Percentiles rank a stretch among this genome's conserved stretches.
Conservation (phyloP, 257 asterid species). For the Solanum chmielewskii region DNA sequence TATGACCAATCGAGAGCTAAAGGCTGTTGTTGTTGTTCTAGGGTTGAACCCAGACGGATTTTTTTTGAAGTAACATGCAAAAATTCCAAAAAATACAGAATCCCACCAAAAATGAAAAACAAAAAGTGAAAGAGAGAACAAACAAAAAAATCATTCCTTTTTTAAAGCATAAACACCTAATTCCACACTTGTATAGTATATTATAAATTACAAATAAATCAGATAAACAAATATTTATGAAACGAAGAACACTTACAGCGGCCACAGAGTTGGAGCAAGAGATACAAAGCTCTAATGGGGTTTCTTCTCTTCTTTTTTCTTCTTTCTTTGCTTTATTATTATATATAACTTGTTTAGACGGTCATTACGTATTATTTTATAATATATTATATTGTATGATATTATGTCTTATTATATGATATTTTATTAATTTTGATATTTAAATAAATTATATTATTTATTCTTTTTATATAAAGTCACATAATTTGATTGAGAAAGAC, state of each 20-base stretch:
- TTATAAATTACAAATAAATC: not conserved
- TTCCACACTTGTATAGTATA: not conserved
- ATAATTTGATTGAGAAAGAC: no score
- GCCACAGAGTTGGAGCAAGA: not conserved
- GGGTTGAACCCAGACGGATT: not conserved
- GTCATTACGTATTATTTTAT: no score
- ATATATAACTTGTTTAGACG: no score
- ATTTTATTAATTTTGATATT: no score
- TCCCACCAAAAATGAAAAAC: not conserved
- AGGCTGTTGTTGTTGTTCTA: not conserved
- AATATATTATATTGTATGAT: no score
- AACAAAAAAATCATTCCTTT: not conserved
- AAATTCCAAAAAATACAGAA: not conserved
- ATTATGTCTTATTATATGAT: no score
- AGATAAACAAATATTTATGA: not conserved
- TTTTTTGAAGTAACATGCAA: not conserved
- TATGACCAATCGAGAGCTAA: not conserved
- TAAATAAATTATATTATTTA: no score
- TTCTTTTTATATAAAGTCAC: no score
- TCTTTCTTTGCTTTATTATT: not conserved
- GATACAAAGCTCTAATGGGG: not conserved
- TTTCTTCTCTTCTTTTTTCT: no score
- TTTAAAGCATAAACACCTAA: not conserved
- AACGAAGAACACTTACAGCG: not conserved
- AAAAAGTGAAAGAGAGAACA: not conserved